Evolutionary conservation across 345 rosid genomes (phyloP).

Genomic region (Hibiscus mutabilis): DNA sequence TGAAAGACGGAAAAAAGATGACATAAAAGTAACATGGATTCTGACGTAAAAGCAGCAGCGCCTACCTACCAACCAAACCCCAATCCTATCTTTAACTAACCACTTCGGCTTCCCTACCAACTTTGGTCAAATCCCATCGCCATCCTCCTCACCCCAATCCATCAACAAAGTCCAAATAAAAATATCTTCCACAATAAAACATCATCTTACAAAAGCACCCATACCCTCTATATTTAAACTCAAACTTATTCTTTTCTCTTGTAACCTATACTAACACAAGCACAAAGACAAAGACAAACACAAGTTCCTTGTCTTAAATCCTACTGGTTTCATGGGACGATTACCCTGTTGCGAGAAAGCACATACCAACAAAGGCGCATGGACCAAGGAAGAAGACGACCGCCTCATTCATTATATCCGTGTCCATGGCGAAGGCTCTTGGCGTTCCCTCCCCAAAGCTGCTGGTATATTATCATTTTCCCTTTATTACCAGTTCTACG

Average conservation of each 20-base stretch:
- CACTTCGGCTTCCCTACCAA: background rate
- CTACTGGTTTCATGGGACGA: conserved; percentile 52
- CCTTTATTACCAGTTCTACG: background rate
- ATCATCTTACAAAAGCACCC: background rate
- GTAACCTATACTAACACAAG: too few species aligned
- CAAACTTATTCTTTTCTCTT: background rate
- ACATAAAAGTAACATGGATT: background rate
- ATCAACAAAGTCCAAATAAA: background rate
- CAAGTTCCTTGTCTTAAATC: too few species aligned
- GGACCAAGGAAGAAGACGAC: conserved; percentile 56
- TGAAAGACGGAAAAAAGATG: too few species aligned
- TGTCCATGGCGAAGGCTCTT: conserved; percentile 75
- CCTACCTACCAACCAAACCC: background rate
- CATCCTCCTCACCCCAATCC: background rate
- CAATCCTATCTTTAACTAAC: background rate
- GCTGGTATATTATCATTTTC: conserved; percentile 37
- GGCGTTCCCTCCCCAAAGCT: conserved; percentile 88
- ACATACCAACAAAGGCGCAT: conserved; percentile 51
- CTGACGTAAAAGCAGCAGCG: background rate
- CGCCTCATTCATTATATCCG: conserved; percentile 71
- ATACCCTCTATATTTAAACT: background rate
- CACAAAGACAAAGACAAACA: too few species aligned
- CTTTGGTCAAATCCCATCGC: background rate
- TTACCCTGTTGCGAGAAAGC: conserved; percentile 86
- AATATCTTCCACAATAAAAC: background rate